phyloP scores from a whole-genome alignment of 441 rosid species.

The Erodium texanum region DNA sequence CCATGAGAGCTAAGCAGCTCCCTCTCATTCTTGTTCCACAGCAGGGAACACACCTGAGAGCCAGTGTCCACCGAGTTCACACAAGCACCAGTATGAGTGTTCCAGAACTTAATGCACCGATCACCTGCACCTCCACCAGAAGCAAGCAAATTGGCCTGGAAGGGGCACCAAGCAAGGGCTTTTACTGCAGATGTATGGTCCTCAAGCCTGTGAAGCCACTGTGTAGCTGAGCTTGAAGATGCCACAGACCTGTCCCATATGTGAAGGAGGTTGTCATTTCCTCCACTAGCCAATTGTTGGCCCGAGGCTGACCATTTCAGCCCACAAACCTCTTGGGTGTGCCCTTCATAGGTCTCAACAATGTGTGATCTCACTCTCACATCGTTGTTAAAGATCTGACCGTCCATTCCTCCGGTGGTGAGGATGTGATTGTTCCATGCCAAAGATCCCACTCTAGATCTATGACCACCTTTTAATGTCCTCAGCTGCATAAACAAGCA shows the following conservation, averaged over 20 bases:
- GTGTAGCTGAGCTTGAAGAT: constrained; percentile 28
- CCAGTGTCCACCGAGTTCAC: constrained; percentile 35
- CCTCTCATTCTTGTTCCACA: constrained; percentile 30
- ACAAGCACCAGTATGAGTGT: constrained; percentile 36
- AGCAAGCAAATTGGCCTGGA: constrained; percentile 36
- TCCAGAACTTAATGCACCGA: constrained; percentile 33
- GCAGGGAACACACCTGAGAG: constrained; percentile 25
- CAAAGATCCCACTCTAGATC: constrained; percentile 31
- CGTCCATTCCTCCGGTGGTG: constrained; percentile 47
- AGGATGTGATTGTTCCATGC: constrained; percentile 44
- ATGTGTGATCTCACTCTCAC: constrained; percentile 30
- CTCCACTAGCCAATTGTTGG: constrained; percentile 38
- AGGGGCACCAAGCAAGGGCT: constrained; percentile 43
- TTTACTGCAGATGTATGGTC: constrained; percentile 38
- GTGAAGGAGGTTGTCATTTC: constrained; percentile 34
- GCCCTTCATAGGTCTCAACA: constrained; percentile 35
- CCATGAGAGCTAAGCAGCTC: constrained; percentile 32
- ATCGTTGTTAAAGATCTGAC: constrained; percentile 35
- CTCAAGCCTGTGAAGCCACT: constrained; percentile 35
- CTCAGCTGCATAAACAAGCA: constrained; percentile 32
- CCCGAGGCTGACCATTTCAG: constrained; percentile 42
- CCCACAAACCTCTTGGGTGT: constrained; percentile 37
- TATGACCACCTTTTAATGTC: constrained; percentile 34
- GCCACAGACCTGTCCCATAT: constrained; percentile 36
- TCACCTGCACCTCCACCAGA: constrained; percentile 39